phyloP scores from a whole-genome alignment of 306 rosid genomes.

The Pterocarpus macrocarpus region DNA sequence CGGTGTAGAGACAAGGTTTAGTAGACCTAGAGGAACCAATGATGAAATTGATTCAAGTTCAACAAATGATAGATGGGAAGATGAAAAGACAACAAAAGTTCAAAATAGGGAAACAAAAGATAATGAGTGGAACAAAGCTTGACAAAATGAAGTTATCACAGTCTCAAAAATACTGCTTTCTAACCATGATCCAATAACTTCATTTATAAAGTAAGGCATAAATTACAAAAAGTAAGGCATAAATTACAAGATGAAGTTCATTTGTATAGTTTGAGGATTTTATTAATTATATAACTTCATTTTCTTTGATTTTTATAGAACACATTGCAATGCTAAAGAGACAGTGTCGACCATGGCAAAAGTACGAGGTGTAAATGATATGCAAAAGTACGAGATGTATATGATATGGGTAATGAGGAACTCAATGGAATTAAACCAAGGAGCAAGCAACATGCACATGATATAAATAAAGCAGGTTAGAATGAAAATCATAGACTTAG shows the following conservation, averaged over 20 bases:
- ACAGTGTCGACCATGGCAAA: background rate
- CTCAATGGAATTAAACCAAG: no score
- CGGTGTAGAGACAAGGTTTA: background rate
- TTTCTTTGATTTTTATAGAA: background rate
- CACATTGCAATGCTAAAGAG: background rate
- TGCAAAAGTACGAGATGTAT: no score
- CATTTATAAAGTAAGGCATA: slow-evolving; percentile 9
- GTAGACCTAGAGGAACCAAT: background rate
- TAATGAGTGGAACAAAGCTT: background rate
- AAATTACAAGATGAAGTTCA: no score
- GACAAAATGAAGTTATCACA: background rate
- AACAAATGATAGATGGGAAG: background rate
- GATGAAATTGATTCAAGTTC: background rate
- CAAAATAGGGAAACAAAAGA: background rate
- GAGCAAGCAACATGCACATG: no score
- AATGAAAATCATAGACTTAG: no score
- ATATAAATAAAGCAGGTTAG: no score
- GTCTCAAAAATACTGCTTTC: background rate
- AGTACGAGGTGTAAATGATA: background rate
- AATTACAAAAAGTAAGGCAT: no score
- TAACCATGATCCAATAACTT: background rate
- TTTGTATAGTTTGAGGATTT: background rate
- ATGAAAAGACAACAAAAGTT: background rate
- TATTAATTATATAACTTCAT: background rate
- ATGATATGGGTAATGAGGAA: no score